phyloP scores from a whole-genome alignment of 2,329 filamentous ascomycete species.

The Cordyceps cateniannulata region DNA sequence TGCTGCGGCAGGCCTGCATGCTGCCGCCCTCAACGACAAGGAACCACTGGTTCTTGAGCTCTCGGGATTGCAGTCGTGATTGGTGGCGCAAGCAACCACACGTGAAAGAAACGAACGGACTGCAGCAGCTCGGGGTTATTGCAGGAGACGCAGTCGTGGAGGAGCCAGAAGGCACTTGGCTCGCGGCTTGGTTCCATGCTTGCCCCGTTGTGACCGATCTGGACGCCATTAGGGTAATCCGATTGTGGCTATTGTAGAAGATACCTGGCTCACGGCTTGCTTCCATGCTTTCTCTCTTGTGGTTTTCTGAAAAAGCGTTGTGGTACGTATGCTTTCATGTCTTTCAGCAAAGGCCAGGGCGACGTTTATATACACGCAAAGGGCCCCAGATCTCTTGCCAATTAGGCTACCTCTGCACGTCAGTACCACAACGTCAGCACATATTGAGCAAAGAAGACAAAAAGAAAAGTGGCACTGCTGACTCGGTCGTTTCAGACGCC shows the following conservation, averaged over 20 bases:
- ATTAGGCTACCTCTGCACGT: too few relatives aligned
- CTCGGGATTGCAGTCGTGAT: too few relatives aligned
- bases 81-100: too few relatives aligned
- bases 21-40: background rate
- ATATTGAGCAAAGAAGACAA: background rate
- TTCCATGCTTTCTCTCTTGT: background rate
- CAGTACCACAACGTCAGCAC: background rate
- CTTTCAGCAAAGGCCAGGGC: background rate
- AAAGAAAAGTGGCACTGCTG: background rate
- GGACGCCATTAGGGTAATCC: too few relatives aligned
- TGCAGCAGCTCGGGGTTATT: background rate
- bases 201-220: too few relatives aligned
- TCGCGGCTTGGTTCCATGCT: too few relatives aligned
- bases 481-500: background rate
- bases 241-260: too few relatives aligned
- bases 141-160: background rate
- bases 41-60: slow-evolving; percentile 9
- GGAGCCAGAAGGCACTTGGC: background rate
- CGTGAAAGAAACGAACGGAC: background rate
- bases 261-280: too few relatives aligned
- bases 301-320: too few relatives aligned
- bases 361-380: background rate
- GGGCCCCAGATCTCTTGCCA: background rate
- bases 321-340: background rate
- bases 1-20: slow-evolving; percentile 1